A percentile compares a stretch with the other conserved stretches of the same genome.
phyloP scores from a whole-genome alignment of 1,284 basidiomycete genomes.

The Ganoderma lucidum region DNA sequence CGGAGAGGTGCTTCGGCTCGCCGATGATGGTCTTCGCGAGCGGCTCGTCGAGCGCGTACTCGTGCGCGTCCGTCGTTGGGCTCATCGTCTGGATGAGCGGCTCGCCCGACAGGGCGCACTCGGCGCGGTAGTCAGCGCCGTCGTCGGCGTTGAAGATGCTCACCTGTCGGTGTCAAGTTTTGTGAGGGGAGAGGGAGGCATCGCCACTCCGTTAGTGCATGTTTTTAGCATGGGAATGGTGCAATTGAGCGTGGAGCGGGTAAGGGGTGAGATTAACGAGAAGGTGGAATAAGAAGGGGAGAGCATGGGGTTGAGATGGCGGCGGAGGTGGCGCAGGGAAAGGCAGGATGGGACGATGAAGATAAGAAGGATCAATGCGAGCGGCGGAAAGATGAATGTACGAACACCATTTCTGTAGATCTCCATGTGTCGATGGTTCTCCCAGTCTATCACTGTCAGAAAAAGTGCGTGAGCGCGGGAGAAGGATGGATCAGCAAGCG shows the following conservation, averaged over 20 bases:
- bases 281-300: neutral
- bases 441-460: slow-evolving; percentile 62
- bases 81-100: slow-evolving; percentile 43
- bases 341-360: neutral
- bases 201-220: slow-evolving; percentile 6
- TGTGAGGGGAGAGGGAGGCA: neutral
- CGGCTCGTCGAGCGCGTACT: slow-evolving; percentile 40
- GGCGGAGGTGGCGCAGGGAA: neutral
- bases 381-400: slow-evolving; percentile 25
- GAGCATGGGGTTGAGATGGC: slow-evolving; percentile 1
- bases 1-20: slow-evolving; percentile 37
- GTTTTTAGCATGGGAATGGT: neutral
- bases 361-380: neutral
- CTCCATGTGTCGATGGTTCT: slow-evolving; percentile 59
- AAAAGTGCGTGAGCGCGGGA: slow-evolving; percentile 6
- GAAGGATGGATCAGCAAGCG: slow-evolving; percentile 8
- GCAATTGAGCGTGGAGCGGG: neutral
- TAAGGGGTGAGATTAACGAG: neutral
- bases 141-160: slow-evolving; percentile 45
- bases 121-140: slow-evolving; percentile 39
- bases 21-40: slow-evolving; percentile 38
- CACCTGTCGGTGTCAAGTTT: slow-evolving; percentile 36
- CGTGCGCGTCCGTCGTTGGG: slow-evolving; percentile 39
- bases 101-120: slow-evolving; percentile 42
- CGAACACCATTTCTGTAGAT: slow-evolving; percentile 59